A percentile compares a stretch with the other conserved stretches of the same genome.
These are phyloP conservation scores for Astragalus glycyphyllos DNA, from an alignment of 306 rosid species.

Conservation along the genomic window DNA sequence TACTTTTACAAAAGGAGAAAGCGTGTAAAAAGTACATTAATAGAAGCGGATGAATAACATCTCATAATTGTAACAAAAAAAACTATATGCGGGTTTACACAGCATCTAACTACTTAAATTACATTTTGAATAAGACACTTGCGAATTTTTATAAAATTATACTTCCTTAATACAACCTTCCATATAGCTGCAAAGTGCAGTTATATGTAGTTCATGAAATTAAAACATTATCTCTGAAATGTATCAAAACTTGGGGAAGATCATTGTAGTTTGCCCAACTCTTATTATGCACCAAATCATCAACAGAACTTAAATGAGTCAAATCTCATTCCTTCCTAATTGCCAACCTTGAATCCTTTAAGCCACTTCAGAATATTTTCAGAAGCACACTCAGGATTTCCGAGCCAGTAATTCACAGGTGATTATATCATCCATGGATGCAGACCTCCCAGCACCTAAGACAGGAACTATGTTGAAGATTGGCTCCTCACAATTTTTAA, in stretches of 20 bases:
- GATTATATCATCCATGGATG: constrained; percentile 67
- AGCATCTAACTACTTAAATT: not conserved
- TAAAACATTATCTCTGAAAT: not conserved
- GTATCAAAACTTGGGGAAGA: constrained; percentile 6
- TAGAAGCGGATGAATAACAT: not conserved
- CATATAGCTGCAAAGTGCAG: too few relatives aligned
- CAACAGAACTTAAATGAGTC: not conserved
- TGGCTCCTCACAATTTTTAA: constrained; percentile 54
- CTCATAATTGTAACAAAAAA: not conserved
- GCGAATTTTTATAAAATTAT: not conserved
- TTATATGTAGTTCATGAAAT: constrained; percentile 2
- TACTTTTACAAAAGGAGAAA: not conserved
- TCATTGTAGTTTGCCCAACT: constrained; percentile 5
- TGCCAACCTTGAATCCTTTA: constrained; percentile 15
- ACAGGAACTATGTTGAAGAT: constrained; percentile 92
- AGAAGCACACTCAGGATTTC: constrained; percentile 52
- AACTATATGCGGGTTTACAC: not conserved
- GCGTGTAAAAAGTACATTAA: not conserved
- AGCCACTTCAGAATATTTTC: not conserved
- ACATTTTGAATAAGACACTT: not conserved
- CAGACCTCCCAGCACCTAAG: constrained; percentile 68
- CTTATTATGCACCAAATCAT: not conserved
- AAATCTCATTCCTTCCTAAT: constrained; percentile 27
- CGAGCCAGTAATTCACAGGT: constrained; percentile 83
- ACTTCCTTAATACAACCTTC: not conserved